Evolutionary conservation across 306 rosid species (phyloP), one percentile per base, ranked within the genome.

Genomic region (Castanea sativa): DNA sequence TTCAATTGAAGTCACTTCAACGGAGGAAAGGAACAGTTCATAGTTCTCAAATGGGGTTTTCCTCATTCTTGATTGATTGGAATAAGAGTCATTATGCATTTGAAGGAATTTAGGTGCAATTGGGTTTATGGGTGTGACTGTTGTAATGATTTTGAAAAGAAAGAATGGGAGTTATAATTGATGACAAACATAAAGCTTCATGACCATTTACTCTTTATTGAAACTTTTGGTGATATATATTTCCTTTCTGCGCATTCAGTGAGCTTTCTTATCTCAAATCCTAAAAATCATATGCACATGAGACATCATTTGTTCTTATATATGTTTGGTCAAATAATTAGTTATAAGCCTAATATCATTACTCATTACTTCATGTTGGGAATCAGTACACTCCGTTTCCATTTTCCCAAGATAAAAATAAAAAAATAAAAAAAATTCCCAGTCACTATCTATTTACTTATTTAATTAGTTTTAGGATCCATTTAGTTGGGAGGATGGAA

Each of bases 81-180:
- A 85, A 78, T 81, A 49, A 75, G 86, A 80, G 85, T 75, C 91
- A 87, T 89, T 73, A 88, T 82, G 82, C 16, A 72, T 80, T 65
- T 85, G 53, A 69, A 73, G 63, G 75, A 74, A 53, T 33, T 70
- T 51, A 55, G 51, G 76, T 78, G 89, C 92, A 83, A 86, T 80
- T 90, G 80, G 80, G 84, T 69, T 86, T 83, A 92, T 90, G 98
- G 98, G 85, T 65, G 90, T 55, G 76, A 91, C 98, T 93, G 98
- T 91, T 81, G 84, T 82, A 86, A 90, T 93, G 88, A 87, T 90
- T 81, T 88, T 82, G 87, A 83, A 64, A 86, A 82, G 90, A 86
- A 81, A 65, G 84, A 83, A 84, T 83, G 84, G 72, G 68, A 74
- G 68, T 85, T 83, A 75, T 79, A 70, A 88, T 80, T 79, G 64